Evolutionary conservation across 2,329 filamentous ascomycete genomes (phyloP), one percentile per base, ranked within the genome.

Genomic region (Clonostachys sp.): DNA sequence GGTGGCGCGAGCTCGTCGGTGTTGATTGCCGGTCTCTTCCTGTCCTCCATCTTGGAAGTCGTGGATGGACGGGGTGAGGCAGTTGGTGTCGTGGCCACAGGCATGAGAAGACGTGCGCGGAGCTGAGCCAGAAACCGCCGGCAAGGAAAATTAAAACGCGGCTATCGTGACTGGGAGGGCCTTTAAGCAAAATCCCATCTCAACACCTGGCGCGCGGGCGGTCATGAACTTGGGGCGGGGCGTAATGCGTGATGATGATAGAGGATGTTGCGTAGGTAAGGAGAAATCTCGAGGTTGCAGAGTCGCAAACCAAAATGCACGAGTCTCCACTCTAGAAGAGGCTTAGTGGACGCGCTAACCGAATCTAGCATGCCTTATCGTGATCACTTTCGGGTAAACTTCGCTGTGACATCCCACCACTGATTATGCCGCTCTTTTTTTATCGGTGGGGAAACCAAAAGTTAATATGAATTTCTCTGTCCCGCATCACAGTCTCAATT

Each of bases 21-120:
- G 64, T 86, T 87, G 70, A 87, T 80, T 64, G 91, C 89, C 64
- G 91, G 87, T 82, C 94, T 85, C 82, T 99, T 99, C 82, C 94
- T 90, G 78, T 97, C 94, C 81, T 99, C 94, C 92, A 97, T 99
- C 82, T 94, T 96, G 77, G 84, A 77, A 73, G 89, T 79, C 80
- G 84, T 84, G 75, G 89, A 86, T 77, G 87, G 83, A 81, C 84
- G 82, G 78, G 85, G 79, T 65, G 73, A 70, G 70, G 85, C 78
- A 71, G 83, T 80, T 67, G 79, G 78, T 59, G 82, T 80, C 73
- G 88, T 86, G 74, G 88, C 84, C 81, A 88, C 81, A 86, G 85
- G 85, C 89, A 95, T 95, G 80, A 90, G 87, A 86, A 79, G 61
- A 67, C 63, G 61, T 63, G 66, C 61, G 58, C 41, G 12, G 41